Evolutionary conservation across 768 basidiomycete genomes (phyloP), one percentile per base, ranked within the genome.

Genomic region (Ramaria sp.): DNA sequence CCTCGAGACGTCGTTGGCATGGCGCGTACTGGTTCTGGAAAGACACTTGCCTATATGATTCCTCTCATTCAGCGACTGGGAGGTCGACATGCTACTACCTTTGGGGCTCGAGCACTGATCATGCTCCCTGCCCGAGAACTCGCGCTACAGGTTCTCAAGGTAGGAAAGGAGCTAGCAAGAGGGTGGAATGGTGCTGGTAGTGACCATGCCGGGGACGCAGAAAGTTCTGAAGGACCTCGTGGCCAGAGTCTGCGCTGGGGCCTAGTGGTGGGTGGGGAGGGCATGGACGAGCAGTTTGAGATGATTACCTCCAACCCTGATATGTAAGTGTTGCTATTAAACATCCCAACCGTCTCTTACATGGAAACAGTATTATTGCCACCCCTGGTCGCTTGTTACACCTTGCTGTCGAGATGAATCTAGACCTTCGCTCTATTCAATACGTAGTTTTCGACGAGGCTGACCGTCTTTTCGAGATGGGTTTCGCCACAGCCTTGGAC

Each of bases 381-480:
- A 99, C 96, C 11, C 96, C 96, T 17, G 96, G 96, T 59, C 92
- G 96, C 61, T 76, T 99, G 34, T 81, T 99, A n/a, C 96, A 99
- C 72, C 78, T 99, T 22, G 78, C 89, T 52, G 89, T 98, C 51
- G 96, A 99, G 72, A 98, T 98, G 95, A 88, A 88, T 60, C 73
- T 96, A 50, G 91, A 95, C 66, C 75, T 99, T 27, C 82, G 86
- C 51, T 84, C 88, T 0, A 76, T 94, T 5, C 84, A 94, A 70
- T 91, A 89, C 59, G 82, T 93, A 59, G 89, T 98, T 22, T 97
- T 97, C 64, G 96, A 99, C 66, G 96, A 99, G 71, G 96, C 96
- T 0, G 96, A 99, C 69, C 86, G 96, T 34, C 81, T 99, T 11
- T 99, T 99, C 69, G 96, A 99, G 67, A 90, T 98, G 84, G 96